Conservation (phyloP, 1,284 basidiomycete genomes). For the Cutaneotrichosporon mucoides region DNA sequence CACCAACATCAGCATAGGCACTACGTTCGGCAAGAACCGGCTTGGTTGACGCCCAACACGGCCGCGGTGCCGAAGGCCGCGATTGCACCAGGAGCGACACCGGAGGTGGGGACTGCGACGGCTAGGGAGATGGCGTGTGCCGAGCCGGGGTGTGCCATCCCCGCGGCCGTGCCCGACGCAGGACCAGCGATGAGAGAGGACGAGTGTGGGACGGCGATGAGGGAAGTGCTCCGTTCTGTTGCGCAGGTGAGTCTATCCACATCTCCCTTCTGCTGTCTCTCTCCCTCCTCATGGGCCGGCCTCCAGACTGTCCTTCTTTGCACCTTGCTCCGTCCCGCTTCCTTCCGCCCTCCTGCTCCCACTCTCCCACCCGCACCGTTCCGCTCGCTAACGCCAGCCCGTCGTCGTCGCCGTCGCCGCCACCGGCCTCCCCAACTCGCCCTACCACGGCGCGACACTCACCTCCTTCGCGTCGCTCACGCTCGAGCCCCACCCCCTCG, state of each 20-base stretch:
- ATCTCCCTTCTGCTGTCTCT: background rate
- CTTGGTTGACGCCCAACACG: too few relatives aligned
- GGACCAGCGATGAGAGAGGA: background rate
- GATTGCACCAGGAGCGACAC: too few relatives aligned
- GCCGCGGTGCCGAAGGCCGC: too few relatives aligned
- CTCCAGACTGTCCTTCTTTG: too few relatives aligned
- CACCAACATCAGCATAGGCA: background rate
- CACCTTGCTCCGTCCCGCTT: too few relatives aligned
- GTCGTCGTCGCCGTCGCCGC: constrained; percentile 45
- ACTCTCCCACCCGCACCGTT: background rate
- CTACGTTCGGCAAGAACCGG: background rate
- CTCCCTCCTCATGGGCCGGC: too few relatives aligned
- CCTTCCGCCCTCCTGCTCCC: too few relatives aligned
- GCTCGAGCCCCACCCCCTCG: constrained; percentile 76
- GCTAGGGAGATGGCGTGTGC: background rate
- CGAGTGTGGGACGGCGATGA: background rate
- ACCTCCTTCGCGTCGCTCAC: constrained; percentile 90
- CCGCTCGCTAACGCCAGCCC: constrained; percentile 27
- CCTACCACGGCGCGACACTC: constrained; percentile 76
- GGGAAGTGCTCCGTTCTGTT: constrained; percentile 45
- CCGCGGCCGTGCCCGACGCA: background rate
- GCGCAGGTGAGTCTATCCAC: constrained; percentile 39
- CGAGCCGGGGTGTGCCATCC: background rate
- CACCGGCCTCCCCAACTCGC: background rate
- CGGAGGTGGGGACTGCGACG: too few relatives aligned